Evolutionary conservation across 2,329 filamentous ascomycete species (phyloP).

Genomic region (Phaeophleospora eucalypticola): DNA sequence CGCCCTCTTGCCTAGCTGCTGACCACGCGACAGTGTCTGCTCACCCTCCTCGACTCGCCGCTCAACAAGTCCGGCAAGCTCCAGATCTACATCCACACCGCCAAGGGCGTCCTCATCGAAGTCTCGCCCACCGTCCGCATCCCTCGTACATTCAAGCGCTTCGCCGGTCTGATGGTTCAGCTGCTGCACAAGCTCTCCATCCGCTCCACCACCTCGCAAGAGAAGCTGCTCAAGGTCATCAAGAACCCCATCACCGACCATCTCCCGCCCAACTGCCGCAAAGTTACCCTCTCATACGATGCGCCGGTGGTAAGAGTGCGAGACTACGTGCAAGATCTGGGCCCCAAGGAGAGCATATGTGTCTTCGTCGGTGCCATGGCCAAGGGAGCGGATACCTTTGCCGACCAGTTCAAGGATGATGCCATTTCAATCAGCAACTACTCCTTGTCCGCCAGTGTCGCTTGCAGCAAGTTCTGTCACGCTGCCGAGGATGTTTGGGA

Average conservation of each 20-base stretch:
- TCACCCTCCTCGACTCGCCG: conserved; percentile 94
- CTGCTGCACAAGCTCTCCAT: conserved; percentile 93
- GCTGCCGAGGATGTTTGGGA: conserved; percentile 95
- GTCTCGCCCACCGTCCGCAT: conserved; percentile 98
- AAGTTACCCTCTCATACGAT: conserved; percentile 94
- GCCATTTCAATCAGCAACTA: conserved; percentile 98
- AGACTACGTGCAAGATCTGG: conserved; percentile 79
- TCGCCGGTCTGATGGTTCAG: conserved; percentile 97
- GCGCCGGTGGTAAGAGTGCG: conserved; percentile 79
- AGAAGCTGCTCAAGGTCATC: conserved; percentile 96
- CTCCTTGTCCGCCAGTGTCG: conserved; percentile 93
- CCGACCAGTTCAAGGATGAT: conserved; percentile 90
- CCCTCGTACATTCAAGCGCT: conserved; percentile 96
- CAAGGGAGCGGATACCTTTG: conserved; percentile 92
- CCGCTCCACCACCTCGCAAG: conserved; percentile 91
- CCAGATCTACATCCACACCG: conserved; percentile 97
- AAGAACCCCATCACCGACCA: conserved; percentile 98
- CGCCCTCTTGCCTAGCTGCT: conserved; percentile 20
- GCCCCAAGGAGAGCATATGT: conserved; percentile 84
- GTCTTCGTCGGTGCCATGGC: conserved; percentile 99
- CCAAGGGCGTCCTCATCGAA: conserved; percentile 94
- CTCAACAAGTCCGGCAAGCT: conserved; percentile 98
- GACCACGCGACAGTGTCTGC: conserved; percentile 66
- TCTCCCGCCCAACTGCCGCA: conserved; percentile 92
- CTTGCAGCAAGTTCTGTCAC: conserved; percentile 99